Evolutionary conservation across 164 flowering plant genomes (phyloP).

Genomic region (Piper betle): DNA sequence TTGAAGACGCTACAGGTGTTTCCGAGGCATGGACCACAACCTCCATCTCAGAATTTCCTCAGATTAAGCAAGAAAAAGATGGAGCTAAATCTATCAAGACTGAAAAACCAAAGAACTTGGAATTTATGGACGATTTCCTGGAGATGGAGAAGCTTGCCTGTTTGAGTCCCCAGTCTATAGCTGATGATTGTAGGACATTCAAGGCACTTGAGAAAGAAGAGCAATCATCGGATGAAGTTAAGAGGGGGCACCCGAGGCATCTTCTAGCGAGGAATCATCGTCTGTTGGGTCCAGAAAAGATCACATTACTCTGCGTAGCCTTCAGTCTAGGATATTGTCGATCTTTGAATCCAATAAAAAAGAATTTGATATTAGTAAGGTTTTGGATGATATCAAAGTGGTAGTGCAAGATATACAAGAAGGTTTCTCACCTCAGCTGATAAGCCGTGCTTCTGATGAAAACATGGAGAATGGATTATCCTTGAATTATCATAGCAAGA

Average conservation of each 20-base stretch:
- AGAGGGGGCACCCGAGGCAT: constrained; percentile 17
- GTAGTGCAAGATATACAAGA: constrained; percentile 38
- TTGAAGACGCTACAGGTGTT: constrained; percentile 58
- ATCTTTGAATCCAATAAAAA: constrained; percentile 19
- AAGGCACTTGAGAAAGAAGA: constrained; percentile 6
- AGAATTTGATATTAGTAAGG: constrained; percentile 16
- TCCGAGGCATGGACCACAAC: constrained; percentile 68
- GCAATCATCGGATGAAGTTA: constrained; percentile 10
- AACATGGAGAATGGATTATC: constrained; percentile 16
- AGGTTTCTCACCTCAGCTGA: constrained; percentile 20
- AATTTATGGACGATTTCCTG: constrained; percentile 91
- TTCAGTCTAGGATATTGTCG: constrained; percentile 16
- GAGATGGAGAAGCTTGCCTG: constrained; percentile 97
- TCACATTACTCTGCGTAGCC: constrained; percentile 7
- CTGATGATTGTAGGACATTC: neutral
- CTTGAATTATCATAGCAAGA: constrained; percentile 14
- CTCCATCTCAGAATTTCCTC: constrained; percentile 48
- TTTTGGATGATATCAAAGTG: constrained; percentile 39
- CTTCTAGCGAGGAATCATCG: constrained; percentile 6
- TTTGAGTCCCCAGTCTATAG: constrained; percentile 24
- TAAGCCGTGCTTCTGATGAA: constrained; percentile 15
- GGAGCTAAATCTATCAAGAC: constrained; percentile 31
- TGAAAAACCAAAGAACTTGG: constrained; percentile 40
- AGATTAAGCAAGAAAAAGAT: constrained; percentile 43
- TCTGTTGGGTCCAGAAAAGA: constrained; percentile 4